These are phyloP conservation scores for Coccinonectria pachysandricola DNA, from an alignment of 2,329 filamentous ascomycete species.

Conservation along the genomic window DNA sequence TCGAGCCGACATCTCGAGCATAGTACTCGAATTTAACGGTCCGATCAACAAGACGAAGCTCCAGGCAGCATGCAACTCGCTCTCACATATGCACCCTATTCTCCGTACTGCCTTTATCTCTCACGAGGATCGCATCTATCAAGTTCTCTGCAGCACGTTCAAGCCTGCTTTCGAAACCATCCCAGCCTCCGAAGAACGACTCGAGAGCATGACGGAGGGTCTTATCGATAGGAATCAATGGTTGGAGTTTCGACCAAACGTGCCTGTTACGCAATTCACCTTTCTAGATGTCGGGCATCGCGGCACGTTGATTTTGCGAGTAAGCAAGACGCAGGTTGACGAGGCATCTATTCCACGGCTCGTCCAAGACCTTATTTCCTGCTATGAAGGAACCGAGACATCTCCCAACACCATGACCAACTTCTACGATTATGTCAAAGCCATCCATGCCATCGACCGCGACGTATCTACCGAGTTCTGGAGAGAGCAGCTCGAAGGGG, in stretches of 20 bases:
- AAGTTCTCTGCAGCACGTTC: constrained; percentile 35
- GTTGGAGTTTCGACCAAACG: constrained; percentile 28
- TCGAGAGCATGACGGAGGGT: constrained; percentile 29
- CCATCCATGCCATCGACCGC: constrained; percentile 25
- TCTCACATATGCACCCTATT: constrained; percentile 37
- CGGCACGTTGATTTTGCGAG: constrained; percentile 35
- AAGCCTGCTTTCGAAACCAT: constrained; percentile 33
- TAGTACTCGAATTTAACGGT: constrained; percentile 38
- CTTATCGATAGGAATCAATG: constrained; percentile 33
- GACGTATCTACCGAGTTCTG: constrained; percentile 35
- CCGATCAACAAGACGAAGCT: constrained; percentile 31
- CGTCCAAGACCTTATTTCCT: constrained; percentile 36
- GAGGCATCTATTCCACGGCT: constrained; percentile 34
- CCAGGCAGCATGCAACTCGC: constrained; percentile 34
- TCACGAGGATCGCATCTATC: constrained; percentile 36
- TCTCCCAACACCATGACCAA: constrained; percentile 27
- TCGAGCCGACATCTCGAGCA: constrained; percentile 35
- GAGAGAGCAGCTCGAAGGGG: constrained; percentile 32
- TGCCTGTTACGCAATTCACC: constrained; percentile 38
- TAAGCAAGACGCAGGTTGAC: constrained; percentile 41
- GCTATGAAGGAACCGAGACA: constrained; percentile 31
- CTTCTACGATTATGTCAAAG: constrained; percentile 39
- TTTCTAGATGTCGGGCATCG: constrained; percentile 39
- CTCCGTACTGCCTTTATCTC: constrained; percentile 44
- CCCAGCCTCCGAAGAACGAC: constrained; percentile 29